Evolutionary conservation across 495 filamentous ascomycete genomes (phyloP), one percentile per base, ranked within the genome.

Genomic region (Polyplosphaeria fusca): DNA sequence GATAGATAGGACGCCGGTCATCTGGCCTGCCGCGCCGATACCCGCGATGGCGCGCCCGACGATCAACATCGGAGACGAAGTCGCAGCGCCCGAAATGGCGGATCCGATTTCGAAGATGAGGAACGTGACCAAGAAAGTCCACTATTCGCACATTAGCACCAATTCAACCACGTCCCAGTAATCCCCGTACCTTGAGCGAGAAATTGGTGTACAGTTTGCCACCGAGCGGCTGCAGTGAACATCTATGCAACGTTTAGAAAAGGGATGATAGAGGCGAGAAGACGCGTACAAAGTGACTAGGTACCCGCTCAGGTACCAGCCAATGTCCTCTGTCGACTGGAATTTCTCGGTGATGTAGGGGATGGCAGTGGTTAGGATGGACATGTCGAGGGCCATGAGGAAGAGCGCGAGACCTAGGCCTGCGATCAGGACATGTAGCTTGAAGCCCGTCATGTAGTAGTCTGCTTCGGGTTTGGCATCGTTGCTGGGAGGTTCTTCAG

Each of bases 31-130:
- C 2, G 81, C 79, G 23, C 90, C 91, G n/a, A 95, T 59, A 22
- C 91, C 91, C 19, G 89, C 88, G 39, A 95, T 75, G 12, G 91
- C 90, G 20, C 91, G 84, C 9, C 91, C 91, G 51, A 92, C 71
- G 58, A 95, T 95, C 23, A 96, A 75, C 5, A 82, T 81, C 0
- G 82, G 73, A 0, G 87, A 91, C 48, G 73, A 88, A 1, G 87
- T 86, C 0, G 91, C 86, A 2, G 82, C 80, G 20, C 80, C 91
- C 67, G 89, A 95, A 55, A 95, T 72, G 35, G 90, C 70, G 14
- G 83, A 87, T 18, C 91, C 91, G n/a, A 93, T 43, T 66, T 94
- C 89, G 71, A 96, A 95, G 61, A 95, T 71, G 32, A 70, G 71
- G 52, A 95, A 83, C 39, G 88, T 87, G 11, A 65, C 56, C 13